Base-by-base conservation (phyloP, 345 rosid genomes). In the Aethionema arabicum region DNA sequence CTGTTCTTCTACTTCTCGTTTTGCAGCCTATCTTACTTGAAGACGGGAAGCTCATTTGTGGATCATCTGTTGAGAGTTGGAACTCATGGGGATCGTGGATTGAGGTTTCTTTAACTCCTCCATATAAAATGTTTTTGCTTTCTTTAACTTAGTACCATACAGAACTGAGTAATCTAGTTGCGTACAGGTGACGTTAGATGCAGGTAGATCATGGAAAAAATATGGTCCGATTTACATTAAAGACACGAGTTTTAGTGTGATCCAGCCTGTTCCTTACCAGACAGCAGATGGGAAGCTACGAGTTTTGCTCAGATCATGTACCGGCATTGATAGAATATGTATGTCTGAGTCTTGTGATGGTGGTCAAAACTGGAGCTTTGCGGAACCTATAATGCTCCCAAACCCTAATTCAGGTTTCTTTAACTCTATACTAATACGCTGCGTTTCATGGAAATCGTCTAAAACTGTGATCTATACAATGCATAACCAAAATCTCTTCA, bases 81-180 rank as follows among this genome's bases (percentile, higher is more conserved):
- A 89, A 92, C 57, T 89, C 97, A 56, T 89, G 97, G 95, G 97
- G 99, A 36, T 73, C 91, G 7, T 89, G 96, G 96, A 76, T 87
- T 69, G 95, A 92, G 96, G 99, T 92, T 68, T 71, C 32, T 5
- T 16, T 6, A 21, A 21, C 2, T 21, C 27, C 27, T 21, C 2
- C 27, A 2, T 21, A 21, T 6, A 32, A 41, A 11, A 32, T 7
- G 5, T 39, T 41, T 5, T 8, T 48, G 3, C 11, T 37, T 37
- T 37, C 11, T 6, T 3, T 37, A 6, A 4, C 27, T 21, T 21
- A 21, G 27, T 21, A 21, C 27, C 27, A 21, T 21, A 21, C 27
- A 21, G 2, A 21, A 21, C 27, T 21, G 27, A 21, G 27, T 21
- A 1, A 21, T 21, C 45, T 69, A 61, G 56, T 39, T 58, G 11